Conservation (phyloP, 2,329 filamentous ascomycete genomes). For the Chlorencoelia australis region DNA sequence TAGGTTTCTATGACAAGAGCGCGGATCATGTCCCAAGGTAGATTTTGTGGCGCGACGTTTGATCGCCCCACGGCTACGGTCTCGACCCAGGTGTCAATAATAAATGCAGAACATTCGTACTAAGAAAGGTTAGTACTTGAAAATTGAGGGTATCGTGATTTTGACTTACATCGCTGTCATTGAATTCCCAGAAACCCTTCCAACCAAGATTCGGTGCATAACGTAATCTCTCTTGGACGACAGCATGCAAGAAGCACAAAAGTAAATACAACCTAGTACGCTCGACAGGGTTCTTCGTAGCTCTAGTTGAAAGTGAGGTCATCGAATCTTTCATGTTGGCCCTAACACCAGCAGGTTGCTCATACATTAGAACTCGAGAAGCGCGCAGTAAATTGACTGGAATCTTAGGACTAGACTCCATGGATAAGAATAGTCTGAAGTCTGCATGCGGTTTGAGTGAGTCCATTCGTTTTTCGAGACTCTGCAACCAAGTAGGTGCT, state of each 20-base stretch:
- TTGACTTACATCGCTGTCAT: constrained; percentile 86
- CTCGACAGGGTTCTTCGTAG: constrained; percentile 77
- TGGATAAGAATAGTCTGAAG: constrained; percentile 92
- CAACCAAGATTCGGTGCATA: constrained; percentile 91
- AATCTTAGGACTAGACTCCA: constrained; percentile 96
- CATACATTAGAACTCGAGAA: constrained; percentile 91
- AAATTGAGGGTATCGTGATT: constrained; percentile 52
- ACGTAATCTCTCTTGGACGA: constrained; percentile 86
- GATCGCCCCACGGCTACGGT: constrained; percentile 71
- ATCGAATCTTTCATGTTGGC: constrained; percentile 99
- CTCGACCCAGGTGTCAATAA: constrained; percentile 93
- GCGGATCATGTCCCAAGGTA: constrained; percentile 94
- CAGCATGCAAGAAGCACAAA: constrained; percentile 88
- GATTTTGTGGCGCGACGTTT: constrained; percentile 86
- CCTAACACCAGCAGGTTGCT: constrained; percentile 90
- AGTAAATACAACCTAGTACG: constrained; percentile 82
- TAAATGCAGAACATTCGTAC: constrained; percentile 96
- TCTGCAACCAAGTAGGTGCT: constrained; percentile 91
- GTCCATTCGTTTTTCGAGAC: constrained; percentile 92
- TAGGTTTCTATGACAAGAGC: constrained; percentile 90
- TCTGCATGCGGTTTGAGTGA: constrained; percentile 87
- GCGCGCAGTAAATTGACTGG: constrained; percentile 91
- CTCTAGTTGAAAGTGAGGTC: constrained; percentile 66
- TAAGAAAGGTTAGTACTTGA: constrained; percentile 47
- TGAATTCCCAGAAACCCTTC: constrained; percentile 99